These are phyloP conservation scores for Veloporphyrellus conicus DNA, from an alignment of 1,284 basidiomycete genomes.

Conservation along the genomic window DNA sequence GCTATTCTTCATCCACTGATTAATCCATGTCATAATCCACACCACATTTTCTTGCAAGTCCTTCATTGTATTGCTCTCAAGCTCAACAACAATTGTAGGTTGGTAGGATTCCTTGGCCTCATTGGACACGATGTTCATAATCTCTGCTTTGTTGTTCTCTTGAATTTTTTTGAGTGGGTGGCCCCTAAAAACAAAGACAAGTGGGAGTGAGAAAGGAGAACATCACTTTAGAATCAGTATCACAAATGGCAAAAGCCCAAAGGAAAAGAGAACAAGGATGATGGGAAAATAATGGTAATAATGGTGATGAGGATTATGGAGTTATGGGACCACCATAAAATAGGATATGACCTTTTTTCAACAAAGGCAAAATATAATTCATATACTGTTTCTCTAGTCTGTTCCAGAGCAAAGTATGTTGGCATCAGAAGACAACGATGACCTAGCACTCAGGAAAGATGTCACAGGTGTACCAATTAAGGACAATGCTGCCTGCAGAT, in stretches of 20 bases:
- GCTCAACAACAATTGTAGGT: slow-evolving; percentile 80
- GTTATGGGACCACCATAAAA: no score
- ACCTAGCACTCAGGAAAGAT: slow-evolving; percentile 96
- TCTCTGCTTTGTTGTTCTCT: slow-evolving; percentile 98
- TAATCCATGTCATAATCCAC: slow-evolving; percentile 83
- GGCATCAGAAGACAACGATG: slow-evolving; percentile 89
- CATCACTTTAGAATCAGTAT: neutral
- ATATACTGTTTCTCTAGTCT: slow-evolving; percentile 86
- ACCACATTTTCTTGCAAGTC: slow-evolving; percentile 86
- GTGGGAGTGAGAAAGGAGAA: neutral
- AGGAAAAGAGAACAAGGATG: no score
- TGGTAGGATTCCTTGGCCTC: slow-evolving; percentile 88
- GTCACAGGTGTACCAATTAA: slow-evolving; percentile 98
- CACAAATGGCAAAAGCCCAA: no score
- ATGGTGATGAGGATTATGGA: no score
- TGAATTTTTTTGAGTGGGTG: slow-evolving; percentile 93
- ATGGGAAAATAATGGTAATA: neutral
- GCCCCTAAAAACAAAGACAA: slow-evolving; percentile 47
- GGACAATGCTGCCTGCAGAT: slow-evolving; percentile 72
- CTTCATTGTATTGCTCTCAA: slow-evolving; percentile 74
- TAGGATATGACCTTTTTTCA: no score
- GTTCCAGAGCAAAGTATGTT: slow-evolving; percentile 88
- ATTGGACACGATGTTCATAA: slow-evolving; percentile 89
- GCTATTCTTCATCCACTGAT: slow-evolving; percentile 66
- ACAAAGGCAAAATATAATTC: no score